Percentiles rank a stretch among this genome's conserved stretches.
phyloP scores from a whole-genome alignment of 306 rosid genomes.

The Notholithocarpus densiflorus region DNA sequence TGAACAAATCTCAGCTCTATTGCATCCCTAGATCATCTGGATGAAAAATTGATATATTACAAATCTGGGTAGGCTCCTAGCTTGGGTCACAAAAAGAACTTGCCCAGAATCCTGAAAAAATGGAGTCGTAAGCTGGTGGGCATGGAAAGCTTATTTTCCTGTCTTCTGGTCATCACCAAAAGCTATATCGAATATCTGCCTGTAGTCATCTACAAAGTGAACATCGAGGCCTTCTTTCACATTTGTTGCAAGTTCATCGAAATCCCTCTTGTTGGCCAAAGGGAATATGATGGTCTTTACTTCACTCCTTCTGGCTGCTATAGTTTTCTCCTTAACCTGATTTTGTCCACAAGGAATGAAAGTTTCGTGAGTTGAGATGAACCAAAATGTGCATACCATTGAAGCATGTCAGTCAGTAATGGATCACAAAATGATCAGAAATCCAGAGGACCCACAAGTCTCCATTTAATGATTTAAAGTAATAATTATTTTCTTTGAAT shows the following conservation, averaged over 20 bases:
- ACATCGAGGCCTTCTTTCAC: slow-evolving; percentile 95
- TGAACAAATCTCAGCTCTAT: neutral
- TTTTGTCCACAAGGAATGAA: slow-evolving; percentile 24
- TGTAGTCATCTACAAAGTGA: slow-evolving; percentile 85
- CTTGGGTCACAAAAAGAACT: slow-evolving; percentile 4
- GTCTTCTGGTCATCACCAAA: slow-evolving; percentile 40
- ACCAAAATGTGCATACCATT: neutral
- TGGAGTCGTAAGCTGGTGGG: slow-evolving; percentile 8
- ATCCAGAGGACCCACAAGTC: neutral
- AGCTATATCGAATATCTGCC: slow-evolving; percentile 71
- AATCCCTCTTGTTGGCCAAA: slow-evolving; percentile 87
- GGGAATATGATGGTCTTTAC: slow-evolving; percentile 89
- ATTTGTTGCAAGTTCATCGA: slow-evolving; percentile 8
- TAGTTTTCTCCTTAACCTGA: slow-evolving; percentile 98
- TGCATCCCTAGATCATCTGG: neutral
- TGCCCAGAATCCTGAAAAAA: slow-evolving; percentile 8
- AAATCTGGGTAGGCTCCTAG: slow-evolving; percentile 31
- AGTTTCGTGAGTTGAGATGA: slow-evolving; percentile 19
- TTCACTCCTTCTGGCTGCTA: slow-evolving; percentile 89
- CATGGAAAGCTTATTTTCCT: slow-evolving; percentile 26
- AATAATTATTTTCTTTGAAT: neutral
- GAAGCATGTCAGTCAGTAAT: neutral
- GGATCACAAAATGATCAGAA: neutral
- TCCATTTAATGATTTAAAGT: neutral
- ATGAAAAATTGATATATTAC: slow-evolving; percentile 3